These are phyloP conservation scores for Cytospora mali DNA, from an alignment of 2,329 filamentous ascomycete species.

Conservation along the genomic window DNA sequence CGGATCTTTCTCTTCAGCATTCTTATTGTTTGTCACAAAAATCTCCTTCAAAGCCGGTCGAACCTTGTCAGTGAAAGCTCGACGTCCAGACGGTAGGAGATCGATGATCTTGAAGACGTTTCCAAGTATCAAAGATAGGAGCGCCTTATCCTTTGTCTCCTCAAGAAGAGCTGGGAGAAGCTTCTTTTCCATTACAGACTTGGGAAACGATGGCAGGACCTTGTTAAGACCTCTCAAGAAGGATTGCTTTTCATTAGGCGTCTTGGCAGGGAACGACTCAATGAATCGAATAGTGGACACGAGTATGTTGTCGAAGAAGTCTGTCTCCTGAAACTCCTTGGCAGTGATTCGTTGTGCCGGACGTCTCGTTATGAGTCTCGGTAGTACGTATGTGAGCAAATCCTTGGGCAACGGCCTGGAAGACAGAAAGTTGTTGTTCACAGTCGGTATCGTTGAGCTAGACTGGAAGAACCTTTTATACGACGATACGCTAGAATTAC, in stretches of 20 bases:
- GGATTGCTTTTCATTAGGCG: constrained; percentile 82
- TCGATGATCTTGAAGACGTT: constrained; percentile 91
- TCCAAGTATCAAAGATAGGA: constrained; percentile 81
- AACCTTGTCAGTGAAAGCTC: constrained; percentile 81
- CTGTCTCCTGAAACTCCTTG: constrained; percentile 89
- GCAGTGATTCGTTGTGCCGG: constrained; percentile 87
- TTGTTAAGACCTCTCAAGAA: constrained; percentile 88
- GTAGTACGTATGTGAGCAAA: constrained; percentile 73
- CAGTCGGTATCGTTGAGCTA: constrained; percentile 75
- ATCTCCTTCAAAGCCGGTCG: constrained; percentile 83
- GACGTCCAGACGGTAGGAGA: constrained; percentile 73
- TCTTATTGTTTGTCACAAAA: constrained; percentile 67
- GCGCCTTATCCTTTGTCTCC: constrained; percentile 88
- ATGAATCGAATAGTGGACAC: constrained; percentile 96
- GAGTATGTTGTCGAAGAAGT: constrained; percentile 95
- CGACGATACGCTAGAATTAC: constrained; percentile 75
- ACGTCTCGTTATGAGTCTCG: constrained; percentile 81
- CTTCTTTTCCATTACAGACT: constrained; percentile 93
- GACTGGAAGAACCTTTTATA: constrained; percentile 85
- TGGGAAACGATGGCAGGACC: constrained; percentile 89
- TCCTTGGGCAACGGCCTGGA: constrained; percentile 79
- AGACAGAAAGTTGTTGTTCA: constrained; percentile 81
- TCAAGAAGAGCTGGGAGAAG: constrained; percentile 86
- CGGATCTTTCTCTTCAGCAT: constrained; percentile 73
- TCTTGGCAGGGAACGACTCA: constrained; percentile 89